Percentiles rank a stretch among this genome's conserved stretches.
Evolutionary conservation across 2,329 filamentous ascomycete species (phyloP).

Genomic region (Sporothrix curviconia): DNA sequence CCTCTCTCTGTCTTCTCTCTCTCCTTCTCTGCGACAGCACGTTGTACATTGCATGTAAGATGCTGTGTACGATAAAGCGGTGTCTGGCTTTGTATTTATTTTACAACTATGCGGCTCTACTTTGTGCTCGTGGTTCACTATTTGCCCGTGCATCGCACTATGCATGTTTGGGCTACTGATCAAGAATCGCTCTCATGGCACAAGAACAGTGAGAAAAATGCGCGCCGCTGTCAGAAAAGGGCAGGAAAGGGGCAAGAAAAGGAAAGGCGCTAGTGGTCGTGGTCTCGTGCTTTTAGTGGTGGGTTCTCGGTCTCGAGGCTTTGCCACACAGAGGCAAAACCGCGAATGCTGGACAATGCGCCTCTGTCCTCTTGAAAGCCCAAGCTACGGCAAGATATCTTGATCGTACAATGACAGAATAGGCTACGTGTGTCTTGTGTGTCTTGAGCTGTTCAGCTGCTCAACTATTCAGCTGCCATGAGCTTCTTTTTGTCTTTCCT

Average conservation of each 20-base stretch:
- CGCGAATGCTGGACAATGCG: too few relatives aligned
- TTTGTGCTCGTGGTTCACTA: too few relatives aligned
- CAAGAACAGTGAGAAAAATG: background rate
- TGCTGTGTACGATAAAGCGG: too few relatives aligned
- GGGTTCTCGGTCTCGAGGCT: background rate
- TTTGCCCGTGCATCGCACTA: too few relatives aligned
- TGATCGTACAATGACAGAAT: background rate
- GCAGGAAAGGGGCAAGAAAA: background rate
- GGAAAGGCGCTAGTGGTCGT: background rate
- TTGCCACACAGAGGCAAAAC: too few relatives aligned
- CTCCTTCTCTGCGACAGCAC: too few relatives aligned
- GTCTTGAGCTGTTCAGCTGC: background rate
- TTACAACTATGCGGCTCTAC: too few relatives aligned
- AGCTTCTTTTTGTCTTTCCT: background rate
- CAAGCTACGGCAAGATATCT: too few relatives aligned
- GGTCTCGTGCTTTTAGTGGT: slow-evolving; percentile 11
- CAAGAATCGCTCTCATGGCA: background rate
- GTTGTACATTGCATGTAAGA: too few relatives aligned
- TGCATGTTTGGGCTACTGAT: too few relatives aligned
- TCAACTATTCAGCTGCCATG: background rate
- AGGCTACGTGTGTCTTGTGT: background rate
- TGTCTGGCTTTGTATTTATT: too few relatives aligned
- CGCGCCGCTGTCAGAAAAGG: background rate
- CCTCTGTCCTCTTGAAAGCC: too few relatives aligned
- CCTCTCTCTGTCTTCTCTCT: background rate